Evolutionary conservation across 257 asterid genomes (phyloP), one percentile per base, ranked within the genome.

Genomic region (Penstemon barbatus): DNA sequence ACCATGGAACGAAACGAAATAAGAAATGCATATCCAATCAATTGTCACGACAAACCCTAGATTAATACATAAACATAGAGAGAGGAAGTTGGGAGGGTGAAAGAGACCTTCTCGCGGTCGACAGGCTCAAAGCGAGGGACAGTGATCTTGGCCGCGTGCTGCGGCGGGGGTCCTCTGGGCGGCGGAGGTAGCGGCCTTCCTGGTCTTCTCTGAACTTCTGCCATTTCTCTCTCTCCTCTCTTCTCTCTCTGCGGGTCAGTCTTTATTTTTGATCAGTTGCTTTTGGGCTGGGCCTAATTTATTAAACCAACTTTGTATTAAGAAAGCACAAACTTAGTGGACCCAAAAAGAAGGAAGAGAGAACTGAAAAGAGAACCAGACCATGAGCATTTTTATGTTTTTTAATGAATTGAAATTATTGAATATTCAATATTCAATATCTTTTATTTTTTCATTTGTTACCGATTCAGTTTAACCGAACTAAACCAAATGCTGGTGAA

Each of bases 21-120:
- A 44, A 36, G 8, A n/a, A 6, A 45, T 8, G 7, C 13, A 3
- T 0, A 52, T 38, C 5, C 57, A 54, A 52, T 49, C 38, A 58
- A 69, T 48, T 0, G 8, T 59, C 42, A 68, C 49, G 9, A 5
- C 12, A 61, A 63, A 61, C 77, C 72, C 74, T 69, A 8, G 57
- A 40, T 8, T 39, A 51, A 63, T 7, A 61, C 9, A 51, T 41
- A 51, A 52, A 5, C 11, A 63, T 25, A 40, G 8, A 5, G 19
- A 61, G 41, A 15, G 41, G 51, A 33, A 41, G 5, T 11, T 48
- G 68, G 18, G 58, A 55, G 65, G 18, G 8, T 54, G 40, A 37
- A 11, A 46, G 25, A 68, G 5, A 89, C 96, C 95, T 89, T 87
- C 84, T 89, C 96, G 12, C 92, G 95, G 68, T 89, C 92, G 52